Evolutionary conservation across 805 yeast species (phyloP).

Genomic region (Hyphopichia homilentoma): DNA sequence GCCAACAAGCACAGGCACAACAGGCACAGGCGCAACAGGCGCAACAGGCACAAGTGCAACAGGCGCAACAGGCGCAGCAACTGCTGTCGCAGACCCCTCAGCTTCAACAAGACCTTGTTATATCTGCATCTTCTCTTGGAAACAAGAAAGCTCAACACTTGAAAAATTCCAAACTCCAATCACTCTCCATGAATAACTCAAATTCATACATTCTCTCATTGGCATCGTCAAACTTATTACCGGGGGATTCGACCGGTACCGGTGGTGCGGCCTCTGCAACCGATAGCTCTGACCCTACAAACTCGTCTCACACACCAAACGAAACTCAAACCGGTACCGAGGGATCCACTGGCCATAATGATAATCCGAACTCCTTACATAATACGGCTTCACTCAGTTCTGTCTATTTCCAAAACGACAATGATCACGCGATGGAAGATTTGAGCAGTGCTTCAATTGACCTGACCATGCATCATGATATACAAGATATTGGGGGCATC

Average conservation of each 20-base stretch:
- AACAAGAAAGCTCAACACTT: neutral
- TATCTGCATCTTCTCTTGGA: neutral
- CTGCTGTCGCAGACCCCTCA: conserved; percentile 1
- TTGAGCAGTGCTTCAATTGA: conserved; percentile 3
- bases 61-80: conserved; percentile 4
- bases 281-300: neutral
- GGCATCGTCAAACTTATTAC: conserved; percentile 7
- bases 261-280: too few relatives aligned
- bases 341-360: neutral
- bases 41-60: conserved; percentile 5
- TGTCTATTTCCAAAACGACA: neutral
- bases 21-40: conserved; percentile 1
- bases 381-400: neutral
- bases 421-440: conserved; percentile 7
- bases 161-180: neutral
- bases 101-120: conserved; percentile 3
- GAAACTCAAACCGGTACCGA: neutral
- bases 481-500: neutral
- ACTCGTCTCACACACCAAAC: neutral
- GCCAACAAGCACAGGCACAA: conserved; percentile 1
- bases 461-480: conserved; percentile 1
- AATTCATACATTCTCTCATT: conserved; percentile 10
- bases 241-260: conserved; percentile 5
- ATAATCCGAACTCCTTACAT: too few relatives aligned
- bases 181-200: neutral